phyloP scores from a whole-genome alignment of 768 basidiomycete genomes.

The Auricularia heimuer region DNA sequence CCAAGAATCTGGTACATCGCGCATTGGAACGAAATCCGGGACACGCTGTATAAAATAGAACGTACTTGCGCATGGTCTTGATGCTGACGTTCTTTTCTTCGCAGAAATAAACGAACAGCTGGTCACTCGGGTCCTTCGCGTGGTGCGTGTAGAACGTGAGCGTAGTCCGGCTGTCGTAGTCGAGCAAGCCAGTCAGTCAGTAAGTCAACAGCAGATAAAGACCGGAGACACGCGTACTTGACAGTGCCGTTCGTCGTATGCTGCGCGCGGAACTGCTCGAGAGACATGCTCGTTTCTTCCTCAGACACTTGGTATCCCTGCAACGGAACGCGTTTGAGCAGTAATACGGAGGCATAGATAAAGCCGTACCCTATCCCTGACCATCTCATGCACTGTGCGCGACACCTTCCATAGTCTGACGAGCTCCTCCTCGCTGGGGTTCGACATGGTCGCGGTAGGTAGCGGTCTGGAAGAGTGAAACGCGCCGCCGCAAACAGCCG shows the following conservation, averaged over 20 bases:
- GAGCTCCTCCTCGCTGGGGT: conserved; percentile 47
- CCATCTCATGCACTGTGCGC: conserved; percentile 91
- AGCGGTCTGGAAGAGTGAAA: too few species aligned
- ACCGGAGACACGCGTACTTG: conserved; percentile 49
- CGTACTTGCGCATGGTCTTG: conserved; percentile 95
- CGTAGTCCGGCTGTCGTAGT: conserved; percentile 57
- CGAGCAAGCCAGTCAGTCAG: neutral
- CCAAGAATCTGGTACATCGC: conserved; percentile 52
- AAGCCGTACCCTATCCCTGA: conserved; percentile 75
- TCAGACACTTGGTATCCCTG: conserved; percentile 92
- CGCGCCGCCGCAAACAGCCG: too few species aligned
- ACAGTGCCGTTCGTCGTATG: conserved; percentile 67
- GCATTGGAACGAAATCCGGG: neutral
- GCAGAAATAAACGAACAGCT: conserved; percentile 93
- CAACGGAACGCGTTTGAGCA: conserved; percentile 11
- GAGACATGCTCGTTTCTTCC: conserved; percentile 86
- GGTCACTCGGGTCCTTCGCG: conserved; percentile 51
- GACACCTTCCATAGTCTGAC: conserved; percentile 94
- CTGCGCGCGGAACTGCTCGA: conserved; percentile 60
- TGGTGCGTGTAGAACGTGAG: conserved; percentile 87
- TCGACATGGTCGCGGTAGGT: too few species aligned
- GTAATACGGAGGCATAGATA: conserved; percentile 9
- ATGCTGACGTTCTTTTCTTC: conserved; percentile 93
- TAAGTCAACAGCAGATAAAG: too few species aligned
- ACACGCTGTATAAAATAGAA: conserved; percentile 10